A percentile compares a stretch with the other conserved stretches of the same genome.
phyloP scores from a whole-genome alignment of 164 flowering plant genomes.

The Dillenia suffruticosa region DNA sequence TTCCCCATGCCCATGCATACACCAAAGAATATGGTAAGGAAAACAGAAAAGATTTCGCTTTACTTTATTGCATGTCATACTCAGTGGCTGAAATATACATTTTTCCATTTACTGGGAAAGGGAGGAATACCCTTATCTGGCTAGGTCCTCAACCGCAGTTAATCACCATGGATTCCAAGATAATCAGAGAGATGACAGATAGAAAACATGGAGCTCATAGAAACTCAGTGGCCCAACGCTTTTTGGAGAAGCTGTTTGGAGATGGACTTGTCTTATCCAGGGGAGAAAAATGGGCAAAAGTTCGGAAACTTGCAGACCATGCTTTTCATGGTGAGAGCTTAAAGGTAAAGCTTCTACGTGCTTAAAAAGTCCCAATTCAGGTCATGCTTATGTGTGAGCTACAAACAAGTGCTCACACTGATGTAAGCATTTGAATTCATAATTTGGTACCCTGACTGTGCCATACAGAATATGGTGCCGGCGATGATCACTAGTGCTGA shows the following conservation, averaged over 20 bases:
- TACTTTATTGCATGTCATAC: too few species aligned
- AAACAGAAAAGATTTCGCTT: too few species aligned
- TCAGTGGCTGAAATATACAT: too few species aligned
- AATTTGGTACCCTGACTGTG: neutral
- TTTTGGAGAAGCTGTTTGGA: slow-evolving; percentile 27
- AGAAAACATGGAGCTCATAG: slow-evolving; percentile 18
- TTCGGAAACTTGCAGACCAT: too few species aligned
- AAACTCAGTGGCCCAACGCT: slow-evolving; percentile 9
- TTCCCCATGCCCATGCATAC: slow-evolving; percentile 21
- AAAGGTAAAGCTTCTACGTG: too few species aligned
- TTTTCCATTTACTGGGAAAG: slow-evolving; percentile 9
- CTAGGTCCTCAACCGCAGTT: slow-evolving; percentile 23
- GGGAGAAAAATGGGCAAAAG: too few species aligned
- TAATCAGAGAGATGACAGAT: slow-evolving; percentile 27
- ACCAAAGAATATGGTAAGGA: slow-evolving; percentile 14
- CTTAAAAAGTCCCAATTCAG: too few species aligned
- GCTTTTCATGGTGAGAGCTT: too few species aligned
- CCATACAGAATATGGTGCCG: slow-evolving; percentile 9
- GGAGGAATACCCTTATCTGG: slow-evolving; percentile 27
- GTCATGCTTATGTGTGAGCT: too few species aligned
- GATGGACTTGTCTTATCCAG: slow-evolving; percentile 3
- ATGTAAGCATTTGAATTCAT: too few species aligned
- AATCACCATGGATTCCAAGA: slow-evolving; percentile 21
- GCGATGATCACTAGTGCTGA: neutral
- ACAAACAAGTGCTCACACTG: too few species aligned